Conservation (phyloP, 306 rosid genomes). For the Vicia faba region DNA sequence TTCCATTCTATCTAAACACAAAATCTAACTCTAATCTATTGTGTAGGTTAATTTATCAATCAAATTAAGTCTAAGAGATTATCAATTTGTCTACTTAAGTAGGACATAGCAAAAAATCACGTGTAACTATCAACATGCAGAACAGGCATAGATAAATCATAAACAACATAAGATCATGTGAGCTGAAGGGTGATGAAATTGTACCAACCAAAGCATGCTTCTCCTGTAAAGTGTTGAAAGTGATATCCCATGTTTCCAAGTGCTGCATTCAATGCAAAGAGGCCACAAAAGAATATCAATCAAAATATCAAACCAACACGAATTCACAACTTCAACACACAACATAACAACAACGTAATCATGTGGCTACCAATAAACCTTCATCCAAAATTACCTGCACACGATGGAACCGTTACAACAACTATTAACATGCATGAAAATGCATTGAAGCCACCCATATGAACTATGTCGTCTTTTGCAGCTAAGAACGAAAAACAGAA, state of each 20-base stretch:
- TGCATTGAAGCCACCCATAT: no score
- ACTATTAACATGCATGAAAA: no score
- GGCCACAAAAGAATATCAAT: not conserved
- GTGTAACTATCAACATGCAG: not conserved
- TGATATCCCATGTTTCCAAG: slow-evolving; percentile 91
- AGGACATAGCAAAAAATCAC: not conserved
- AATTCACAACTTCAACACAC: no score
- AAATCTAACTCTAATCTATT: not conserved
- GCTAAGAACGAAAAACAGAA: no score
- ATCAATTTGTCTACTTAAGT: slow-evolving; percentile 14
- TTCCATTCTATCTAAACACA: no score
- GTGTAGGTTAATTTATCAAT: not conserved
- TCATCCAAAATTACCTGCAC: slow-evolving; percentile 61
- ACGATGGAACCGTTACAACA: no score
- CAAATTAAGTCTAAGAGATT: no score
- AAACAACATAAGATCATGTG: slow-evolving; percentile 7
- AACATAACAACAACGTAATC: not conserved
- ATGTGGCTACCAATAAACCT: slow-evolving; percentile 12
- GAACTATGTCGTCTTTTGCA: no score
- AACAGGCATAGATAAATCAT: slow-evolving; percentile 20
- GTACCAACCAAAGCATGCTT: slow-evolving; percentile 88
- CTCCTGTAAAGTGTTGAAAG: slow-evolving; percentile 81
- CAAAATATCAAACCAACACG: not conserved
- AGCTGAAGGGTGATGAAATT: slow-evolving; percentile 27
- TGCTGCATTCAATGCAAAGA: slow-evolving; percentile 51